Percentiles rank a stretch among this genome's conserved stretches.
These are phyloP conservation scores for Hyphopichia burtonii DNA, from an alignment of 1,139 yeast genomes.

Conservation along the genomic window DNA sequence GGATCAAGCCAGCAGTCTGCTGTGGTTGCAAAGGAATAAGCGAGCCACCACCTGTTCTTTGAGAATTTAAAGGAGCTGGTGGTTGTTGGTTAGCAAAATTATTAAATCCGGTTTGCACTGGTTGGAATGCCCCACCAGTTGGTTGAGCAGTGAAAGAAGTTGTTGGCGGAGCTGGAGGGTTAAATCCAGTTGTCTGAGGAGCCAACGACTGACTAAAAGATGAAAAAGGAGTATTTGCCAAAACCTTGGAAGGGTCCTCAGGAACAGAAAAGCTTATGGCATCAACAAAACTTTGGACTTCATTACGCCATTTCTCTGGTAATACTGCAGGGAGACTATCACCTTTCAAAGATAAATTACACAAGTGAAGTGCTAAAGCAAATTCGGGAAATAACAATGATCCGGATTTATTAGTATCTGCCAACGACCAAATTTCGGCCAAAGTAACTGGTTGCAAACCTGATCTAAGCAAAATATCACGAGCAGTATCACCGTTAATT, in stretches of 20 bases:
- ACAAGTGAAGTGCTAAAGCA: constrained; percentile 87
- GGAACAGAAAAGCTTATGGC: constrained; percentile 81
- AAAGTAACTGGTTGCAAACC: constrained; percentile 72
- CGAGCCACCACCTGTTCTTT: constrained; percentile 45
- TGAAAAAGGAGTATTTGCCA: constrained; percentile 50
- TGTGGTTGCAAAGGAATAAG: constrained; percentile 49
- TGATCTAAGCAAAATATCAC: constrained; percentile 77
- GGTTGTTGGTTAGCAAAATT: constrained; percentile 4
- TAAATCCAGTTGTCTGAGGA: constrained; percentile 26
- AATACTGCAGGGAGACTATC: constrained; percentile 70
- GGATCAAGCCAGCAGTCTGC: constrained; percentile 47
- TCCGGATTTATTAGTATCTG: constrained; percentile 88
- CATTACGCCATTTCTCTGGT: constrained; percentile 74
- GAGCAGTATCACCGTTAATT: constrained; percentile 73
- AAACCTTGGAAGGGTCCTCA: constrained; percentile 46
- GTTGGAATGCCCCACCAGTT: constrained; percentile 32
- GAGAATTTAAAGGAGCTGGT: constrained; percentile 25
- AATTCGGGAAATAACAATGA: constrained; percentile 88
- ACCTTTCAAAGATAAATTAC: constrained; percentile 76
- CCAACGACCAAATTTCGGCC: constrained; percentile 86
- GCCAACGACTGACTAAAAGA: constrained; percentile 19
- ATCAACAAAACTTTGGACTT: constrained; percentile 84
- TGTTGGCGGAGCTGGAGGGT: constrained; percentile 16
- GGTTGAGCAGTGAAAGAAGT: constrained; percentile 35
- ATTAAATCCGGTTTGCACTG: constrained; percentile 16